Evolutionary conservation across 2,329 filamentous ascomycete genomes (phyloP).

Genomic region (Penicillium glabrum): DNA sequence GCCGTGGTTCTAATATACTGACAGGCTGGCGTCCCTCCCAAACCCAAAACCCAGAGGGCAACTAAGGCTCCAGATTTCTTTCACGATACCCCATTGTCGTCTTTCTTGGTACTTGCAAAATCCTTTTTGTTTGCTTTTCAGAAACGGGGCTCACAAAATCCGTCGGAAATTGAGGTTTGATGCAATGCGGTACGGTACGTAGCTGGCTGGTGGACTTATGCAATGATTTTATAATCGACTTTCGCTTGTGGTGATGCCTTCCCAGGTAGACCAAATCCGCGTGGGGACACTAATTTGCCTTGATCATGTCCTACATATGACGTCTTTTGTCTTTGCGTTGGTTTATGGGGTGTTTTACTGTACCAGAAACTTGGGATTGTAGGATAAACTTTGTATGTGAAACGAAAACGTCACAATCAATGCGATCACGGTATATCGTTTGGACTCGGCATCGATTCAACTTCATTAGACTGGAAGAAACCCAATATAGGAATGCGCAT

Average conservation of each 20-base stretch:
- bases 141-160: slow-evolving; percentile 12
- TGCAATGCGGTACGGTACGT: slow-evolving; percentile 7
- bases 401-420: slow-evolving; percentile 1
- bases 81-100: slow-evolving; percentile 9
- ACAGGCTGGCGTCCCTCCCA: slow-evolving; percentile 26
- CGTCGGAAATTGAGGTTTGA: slow-evolving; percentile 1
- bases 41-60: slow-evolving; percentile 19
- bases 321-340: neutral
- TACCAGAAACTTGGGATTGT: slow-evolving; percentile 1
- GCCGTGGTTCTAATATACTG: slow-evolving; percentile 3
- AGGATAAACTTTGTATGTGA: slow-evolving; percentile 4
- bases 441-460: neutral
- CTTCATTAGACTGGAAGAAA: neutral
- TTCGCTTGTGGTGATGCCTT: neutral
- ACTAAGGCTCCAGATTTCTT: slow-evolving; percentile 8
- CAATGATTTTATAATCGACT: neutral
- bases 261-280: neutral
- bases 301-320: slow-evolving; percentile 1
- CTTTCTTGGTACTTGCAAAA: slow-evolving; percentile 9
- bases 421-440: neutral
- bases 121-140: slow-evolving; percentile 2
- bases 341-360: neutral
- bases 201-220: slow-evolving; percentile 2
- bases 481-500: neutral
- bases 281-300: slow-evolving; percentile 1